Percentiles rank a stretch among this genome's conserved stretches.
Evolutionary conservation across 2,329 filamentous ascomycete genomes (phyloP).

Genomic region (Paraphaeosphaeria sporulosa): DNA sequence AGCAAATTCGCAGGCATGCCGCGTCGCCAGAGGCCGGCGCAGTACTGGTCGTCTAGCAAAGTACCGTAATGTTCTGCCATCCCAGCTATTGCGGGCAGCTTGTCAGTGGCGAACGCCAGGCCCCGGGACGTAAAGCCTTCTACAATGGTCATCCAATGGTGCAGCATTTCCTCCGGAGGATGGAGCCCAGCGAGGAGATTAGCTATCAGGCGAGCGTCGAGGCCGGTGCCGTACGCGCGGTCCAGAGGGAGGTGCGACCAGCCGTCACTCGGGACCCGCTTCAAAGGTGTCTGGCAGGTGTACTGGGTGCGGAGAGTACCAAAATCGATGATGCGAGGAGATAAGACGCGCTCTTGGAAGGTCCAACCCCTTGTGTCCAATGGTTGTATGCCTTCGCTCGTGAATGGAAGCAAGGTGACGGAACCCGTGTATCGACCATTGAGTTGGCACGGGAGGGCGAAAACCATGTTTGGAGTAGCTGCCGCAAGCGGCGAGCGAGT

Average conservation of each 20-base stretch:
- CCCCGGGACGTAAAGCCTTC: constrained; percentile 2
- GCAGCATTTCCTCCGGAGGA: background rate
- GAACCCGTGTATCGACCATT: background rate
- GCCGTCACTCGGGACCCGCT: background rate
- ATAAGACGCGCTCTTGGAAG: constrained; percentile 6
- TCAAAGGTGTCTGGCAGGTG: constrained; percentile 3
- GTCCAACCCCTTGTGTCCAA: constrained; percentile 7
- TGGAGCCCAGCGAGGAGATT: background rate
- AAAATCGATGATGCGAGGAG: constrained; percentile 7
- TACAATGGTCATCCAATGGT: constrained; percentile 2
- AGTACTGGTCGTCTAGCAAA: constrained; percentile 7
- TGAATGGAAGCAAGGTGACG: constrained; percentile 5
- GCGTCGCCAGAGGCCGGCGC: constrained; percentile 3
- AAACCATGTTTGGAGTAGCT: background rate
- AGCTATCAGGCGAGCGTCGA: constrained; percentile 2
- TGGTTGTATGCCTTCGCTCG: background rate
- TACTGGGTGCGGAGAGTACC: constrained; percentile 2
- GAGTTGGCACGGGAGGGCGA: constrained; percentile 1
- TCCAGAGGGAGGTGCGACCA: constrained; percentile 1
- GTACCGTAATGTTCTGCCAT: constrained; percentile 3
- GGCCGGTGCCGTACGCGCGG: constrained; percentile 3
- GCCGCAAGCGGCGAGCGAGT: background rate
- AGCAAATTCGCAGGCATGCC: constrained; percentile 2
- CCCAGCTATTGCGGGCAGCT: constrained; percentile 8
- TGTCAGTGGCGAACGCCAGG: constrained; percentile 7